Evolutionary conservation across 2,329 filamentous ascomycete species (phyloP).

Genomic region (Albophoma yamanashiensis): DNA sequence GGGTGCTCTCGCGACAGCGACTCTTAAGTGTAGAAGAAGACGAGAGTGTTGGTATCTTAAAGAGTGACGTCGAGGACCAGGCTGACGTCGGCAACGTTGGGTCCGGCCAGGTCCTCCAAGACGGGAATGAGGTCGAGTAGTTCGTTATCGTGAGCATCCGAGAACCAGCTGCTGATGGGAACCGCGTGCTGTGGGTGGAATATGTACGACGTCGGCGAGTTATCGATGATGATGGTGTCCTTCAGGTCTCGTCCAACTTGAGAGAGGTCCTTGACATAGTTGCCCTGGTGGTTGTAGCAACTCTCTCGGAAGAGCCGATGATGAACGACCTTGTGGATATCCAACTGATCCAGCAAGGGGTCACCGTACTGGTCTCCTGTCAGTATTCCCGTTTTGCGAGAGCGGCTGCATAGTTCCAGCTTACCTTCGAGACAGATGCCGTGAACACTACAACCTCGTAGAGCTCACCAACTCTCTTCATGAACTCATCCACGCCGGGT

Average conservation of each 20-base stretch:
- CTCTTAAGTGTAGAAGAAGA: slow-evolving; percentile 16
- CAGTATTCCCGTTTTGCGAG: slow-evolving; percentile 4
- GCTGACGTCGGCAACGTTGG: slow-evolving; percentile 90
- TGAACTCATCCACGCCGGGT: slow-evolving; percentile 96
- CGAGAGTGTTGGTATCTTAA: slow-evolving; percentile 30
- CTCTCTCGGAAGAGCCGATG: slow-evolving; percentile 95
- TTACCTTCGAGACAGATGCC: slow-evolving; percentile 91
- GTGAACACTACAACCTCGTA: slow-evolving; percentile 99
- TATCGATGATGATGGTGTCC: slow-evolving; percentile 99
- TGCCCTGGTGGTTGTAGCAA: slow-evolving; percentile 98
- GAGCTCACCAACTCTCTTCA: slow-evolving; percentile 95
- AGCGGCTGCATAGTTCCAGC: neutral
- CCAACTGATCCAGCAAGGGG: slow-evolving; percentile 87
- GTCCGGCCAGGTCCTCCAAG: slow-evolving; percentile 86
- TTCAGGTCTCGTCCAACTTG: slow-evolving; percentile 92
- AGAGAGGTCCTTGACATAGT: slow-evolving; percentile 98
- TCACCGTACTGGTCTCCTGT: slow-evolving; percentile 66
- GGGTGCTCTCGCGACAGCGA: slow-evolving; percentile 19
- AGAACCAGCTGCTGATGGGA: slow-evolving; percentile 99
- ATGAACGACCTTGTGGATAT: slow-evolving; percentile 94
- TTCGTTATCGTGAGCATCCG: slow-evolving; percentile 98
- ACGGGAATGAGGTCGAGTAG: slow-evolving; percentile 94
- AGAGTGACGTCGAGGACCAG: slow-evolving; percentile 88
- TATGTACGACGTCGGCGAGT: slow-evolving; percentile 97
- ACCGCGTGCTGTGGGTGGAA: slow-evolving; percentile 99